A percentile compares a stretch with the other conserved stretches of the same genome.
Conservation (phyloP, 768 basidiomycete genomes). For the Tylopilus felleus region DNA sequence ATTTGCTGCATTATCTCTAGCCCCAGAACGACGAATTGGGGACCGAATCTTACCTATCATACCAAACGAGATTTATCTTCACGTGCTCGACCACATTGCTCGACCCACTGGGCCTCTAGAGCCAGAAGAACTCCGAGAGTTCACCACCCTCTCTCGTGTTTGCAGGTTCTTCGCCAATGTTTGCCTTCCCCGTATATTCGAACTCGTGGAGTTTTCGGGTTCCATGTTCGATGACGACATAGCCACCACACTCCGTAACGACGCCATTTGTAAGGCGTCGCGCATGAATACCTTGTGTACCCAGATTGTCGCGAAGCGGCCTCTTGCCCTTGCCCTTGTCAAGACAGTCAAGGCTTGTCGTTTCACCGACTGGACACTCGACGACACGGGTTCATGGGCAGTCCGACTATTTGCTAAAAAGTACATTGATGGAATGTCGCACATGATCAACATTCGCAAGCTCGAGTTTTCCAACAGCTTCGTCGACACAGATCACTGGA, state of each 20-base stretch:
- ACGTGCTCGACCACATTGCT: conserved; percentile 36
- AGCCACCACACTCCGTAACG: not conserved
- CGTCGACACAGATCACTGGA: conserved; percentile 18
- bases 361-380: conserved; percentile 7
- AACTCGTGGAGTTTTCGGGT: conserved; percentile 24
- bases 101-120: conserved; percentile 12
- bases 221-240: conserved; percentile 14
- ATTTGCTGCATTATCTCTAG: conserved; percentile 12
- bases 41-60: conserved; percentile 25
- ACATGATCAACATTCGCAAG: conserved; percentile 19
- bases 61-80: conserved; percentile 42
- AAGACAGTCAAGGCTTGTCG: conserved; percentile 27
- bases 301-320: conserved; percentile 23
- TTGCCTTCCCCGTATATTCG: conserved; percentile 39
- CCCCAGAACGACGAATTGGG: conserved; percentile 20
- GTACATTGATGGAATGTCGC: conserved; percentile 3
- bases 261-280: not conserved
- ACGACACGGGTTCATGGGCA: not conserved
- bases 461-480: conserved; percentile 8
- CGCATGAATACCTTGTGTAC: conserved; percentile 23
- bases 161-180: conserved; percentile 43
- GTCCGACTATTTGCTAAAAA: not conserved
- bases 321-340: conserved; percentile 30
- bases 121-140: not conserved
- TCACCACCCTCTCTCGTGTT: conserved; percentile 35